A percentile compares a stretch with the other conserved stretches of the same genome.
Evolutionary conservation across 306 rosid species (phyloP).

Genomic region (Quercus agrifolia): DNA sequence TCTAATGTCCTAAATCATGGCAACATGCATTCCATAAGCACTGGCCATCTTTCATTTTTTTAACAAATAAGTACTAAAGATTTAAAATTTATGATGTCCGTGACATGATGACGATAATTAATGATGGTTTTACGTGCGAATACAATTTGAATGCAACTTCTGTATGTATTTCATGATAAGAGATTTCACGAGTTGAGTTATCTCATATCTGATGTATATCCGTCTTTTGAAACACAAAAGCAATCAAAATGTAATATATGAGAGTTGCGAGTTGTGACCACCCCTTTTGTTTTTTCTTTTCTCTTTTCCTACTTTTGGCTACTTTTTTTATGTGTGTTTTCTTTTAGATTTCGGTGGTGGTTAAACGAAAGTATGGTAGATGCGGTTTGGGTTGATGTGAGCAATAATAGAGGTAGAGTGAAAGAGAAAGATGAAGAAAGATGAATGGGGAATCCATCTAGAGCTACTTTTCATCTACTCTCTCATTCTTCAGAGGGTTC

Average conservation of each 20-base stretch:
- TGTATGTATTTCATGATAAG: too few species aligned
- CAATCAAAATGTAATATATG: too few species aligned
- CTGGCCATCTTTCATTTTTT: neutral
- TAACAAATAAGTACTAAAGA: too few species aligned
- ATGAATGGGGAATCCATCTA: constrained; percentile 40
- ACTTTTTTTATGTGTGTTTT: constrained; percentile 29
- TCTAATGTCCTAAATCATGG: constrained; percentile 11
- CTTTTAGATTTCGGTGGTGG: constrained; percentile 42
- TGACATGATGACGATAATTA: too few species aligned
- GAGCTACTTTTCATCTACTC: constrained; percentile 52
- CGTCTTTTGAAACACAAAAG: too few species aligned
- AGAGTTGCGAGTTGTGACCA: too few species aligned
- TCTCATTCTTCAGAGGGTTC: constrained; percentile 16
- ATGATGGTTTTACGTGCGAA: too few species aligned
- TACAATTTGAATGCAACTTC: too few species aligned
- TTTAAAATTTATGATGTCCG: too few species aligned
- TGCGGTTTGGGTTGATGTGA: constrained; percentile 52
- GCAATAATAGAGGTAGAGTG: constrained; percentile 55
- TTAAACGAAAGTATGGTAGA: constrained; percentile 39
- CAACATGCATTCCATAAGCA: neutral
- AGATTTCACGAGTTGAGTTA: too few species aligned
- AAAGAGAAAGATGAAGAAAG: constrained; percentile 23
- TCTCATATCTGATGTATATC: too few species aligned
- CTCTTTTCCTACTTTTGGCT: constrained; percentile 21
- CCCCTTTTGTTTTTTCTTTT: neutral